Evolutionary conservation across 768 basidiomycete genomes (phyloP), one percentile per base, ranked within the genome.

Genomic region (Russula brevipes): DNA sequence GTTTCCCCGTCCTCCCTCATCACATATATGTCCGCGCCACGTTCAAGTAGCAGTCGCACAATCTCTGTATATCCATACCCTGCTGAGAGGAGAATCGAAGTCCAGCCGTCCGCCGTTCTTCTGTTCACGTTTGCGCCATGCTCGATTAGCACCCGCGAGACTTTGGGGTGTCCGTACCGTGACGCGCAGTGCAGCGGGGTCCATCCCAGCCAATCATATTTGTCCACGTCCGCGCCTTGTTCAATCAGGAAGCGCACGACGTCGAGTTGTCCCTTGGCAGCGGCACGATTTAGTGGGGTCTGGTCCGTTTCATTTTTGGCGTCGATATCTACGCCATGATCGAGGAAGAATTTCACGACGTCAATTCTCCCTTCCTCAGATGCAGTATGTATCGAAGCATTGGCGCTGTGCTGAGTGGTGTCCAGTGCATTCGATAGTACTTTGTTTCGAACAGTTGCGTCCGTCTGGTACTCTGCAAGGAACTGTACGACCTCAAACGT

Each of bases 121-220:
- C 54, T 54, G 17, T 57, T 57, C 41, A 62, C 50, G 51, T 57
- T n/a, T 30, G 61, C 61, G 2, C 49, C 42, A 1, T 44, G 10
- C 19, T 39, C 44, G 17, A 62, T 19, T 1, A 57, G 24, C 35
- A 39, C 42, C 3, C 24, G 49, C 24, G 12, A 35, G 19, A 56
- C n/a, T 10, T 52, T 24, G 36, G 39, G 19, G 17, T 53, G 50
- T 14, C 56, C 61, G 8, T 16, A 10, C 6, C 35, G 30, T 4
- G 56, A 44, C 2, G 61, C 61, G 7, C n/a, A n/a, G 36, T 63
- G 61, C 14, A 63, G 14, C 2, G 61, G 49, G 12, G 61, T 57
- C 56, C 50, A 51, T 4, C 49, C 49, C 0, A 0, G 0, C 7
- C 7, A 33, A 35, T 52, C 42, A 3, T 50, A 42, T 5, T 46